Percentiles rank a stretch among this genome's conserved stretches.
Evolutionary conservation across 192 early-diverging fungal genomes (phyloP).

Genomic region (Lobosporangium transversale): DNA sequence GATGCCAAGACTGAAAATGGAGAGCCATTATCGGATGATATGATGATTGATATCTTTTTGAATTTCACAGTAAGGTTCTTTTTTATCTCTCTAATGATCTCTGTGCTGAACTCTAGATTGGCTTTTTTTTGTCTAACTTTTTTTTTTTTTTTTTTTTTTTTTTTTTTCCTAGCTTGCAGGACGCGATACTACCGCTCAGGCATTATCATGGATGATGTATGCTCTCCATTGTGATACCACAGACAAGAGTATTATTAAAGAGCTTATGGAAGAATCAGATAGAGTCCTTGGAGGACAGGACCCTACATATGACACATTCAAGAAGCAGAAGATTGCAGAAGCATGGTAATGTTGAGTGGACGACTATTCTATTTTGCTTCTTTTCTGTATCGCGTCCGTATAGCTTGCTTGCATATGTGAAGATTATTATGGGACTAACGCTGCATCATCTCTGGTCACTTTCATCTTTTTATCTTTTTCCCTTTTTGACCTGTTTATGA

Average conservation of each 20-base stretch:
- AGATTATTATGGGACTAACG: not conserved
- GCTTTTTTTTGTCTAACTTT: no score
- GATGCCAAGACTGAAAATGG: conserved; percentile 43
- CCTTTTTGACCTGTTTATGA: not conserved
- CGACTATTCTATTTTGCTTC: not conserved
- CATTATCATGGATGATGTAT: conserved; percentile 64
- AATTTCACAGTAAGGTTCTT: conserved; percentile 35
- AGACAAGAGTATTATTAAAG: conserved; percentile 34
- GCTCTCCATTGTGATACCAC: conserved; percentile 50
- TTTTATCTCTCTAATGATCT: not conserved
- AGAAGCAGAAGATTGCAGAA: conserved; percentile 33
- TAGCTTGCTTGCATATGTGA: not conserved
- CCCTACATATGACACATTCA: conserved; percentile 22
- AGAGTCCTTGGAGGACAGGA: not conserved
- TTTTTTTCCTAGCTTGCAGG: conserved; percentile 51
- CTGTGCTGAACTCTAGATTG: not conserved
- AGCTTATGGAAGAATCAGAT: conserved; percentile 35
- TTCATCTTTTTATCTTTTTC: not conserved
- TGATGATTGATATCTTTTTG: conserved; percentile 47
- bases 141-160: no score
- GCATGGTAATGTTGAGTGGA: conserved; percentile 38
- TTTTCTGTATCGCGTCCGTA: not conserved
- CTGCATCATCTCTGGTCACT: not conserved
- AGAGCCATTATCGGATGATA: conserved; percentile 19
- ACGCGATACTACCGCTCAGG: conserved; percentile 69